Conservation (phyloP, 2,329 filamentous ascomycete genomes). For the Didymosphaeria variabile region DNA sequence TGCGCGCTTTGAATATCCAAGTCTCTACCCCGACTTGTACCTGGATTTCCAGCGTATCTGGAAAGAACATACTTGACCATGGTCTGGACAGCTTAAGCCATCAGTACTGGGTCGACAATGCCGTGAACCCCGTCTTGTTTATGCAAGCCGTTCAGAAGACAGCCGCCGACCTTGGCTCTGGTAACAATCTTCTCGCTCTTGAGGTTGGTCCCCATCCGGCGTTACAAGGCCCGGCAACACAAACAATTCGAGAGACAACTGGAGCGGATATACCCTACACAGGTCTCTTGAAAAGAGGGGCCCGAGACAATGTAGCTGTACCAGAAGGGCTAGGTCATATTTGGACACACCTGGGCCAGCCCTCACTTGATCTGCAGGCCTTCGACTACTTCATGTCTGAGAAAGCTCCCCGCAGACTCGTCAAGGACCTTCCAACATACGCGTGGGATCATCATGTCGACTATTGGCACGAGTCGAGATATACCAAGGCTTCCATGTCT, state of each 20-base stretch:
- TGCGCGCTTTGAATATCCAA: neutral
- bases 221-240: conserved; percentile 52
- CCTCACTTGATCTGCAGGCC: neutral
- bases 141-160: conserved; percentile 49
- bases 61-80: neutral
- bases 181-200: conserved; percentile 51
- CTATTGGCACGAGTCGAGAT: conserved; percentile 18
- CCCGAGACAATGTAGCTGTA: neutral
- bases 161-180: conserved; percentile 25
- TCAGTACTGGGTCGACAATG: conserved; percentile 58
- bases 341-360: neutral
- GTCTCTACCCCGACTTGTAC: neutral
- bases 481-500: neutral
- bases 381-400: neutral
- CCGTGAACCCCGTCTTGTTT: conserved; percentile 57
- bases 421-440: conserved; percentile 8
- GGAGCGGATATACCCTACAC: conserved; percentile 24
- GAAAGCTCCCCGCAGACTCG: no score
- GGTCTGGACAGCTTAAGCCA: neutral
- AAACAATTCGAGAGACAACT: conserved; percentile 41
- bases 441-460: conserved; percentile 16
- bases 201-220: conserved; percentile 59
- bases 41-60: conserved; percentile 2
- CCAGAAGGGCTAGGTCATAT: neutral
- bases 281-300: conserved; percentile 22